Percentiles rank a stretch among this genome's conserved stretches.
phyloP scores from a whole-genome alignment of 1,284 basidiomycete genomes.

The Farysia itapuensis region DNA sequence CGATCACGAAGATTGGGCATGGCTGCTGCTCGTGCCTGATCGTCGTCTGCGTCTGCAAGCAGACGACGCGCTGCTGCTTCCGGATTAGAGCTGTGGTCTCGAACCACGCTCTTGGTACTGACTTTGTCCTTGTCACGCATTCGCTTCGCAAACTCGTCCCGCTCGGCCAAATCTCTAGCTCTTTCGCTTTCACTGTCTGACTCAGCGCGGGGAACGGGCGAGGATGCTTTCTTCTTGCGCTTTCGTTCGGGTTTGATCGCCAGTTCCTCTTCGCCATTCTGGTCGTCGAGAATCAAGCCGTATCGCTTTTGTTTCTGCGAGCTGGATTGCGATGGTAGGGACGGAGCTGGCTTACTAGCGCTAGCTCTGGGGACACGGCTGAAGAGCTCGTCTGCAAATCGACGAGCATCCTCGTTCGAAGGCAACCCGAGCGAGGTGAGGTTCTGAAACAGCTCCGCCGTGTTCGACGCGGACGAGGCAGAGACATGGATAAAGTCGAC shows the following conservation, averaged over 20 bases:
- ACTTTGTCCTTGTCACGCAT: conserved; percentile 81
- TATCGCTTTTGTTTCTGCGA: conserved; percentile 33
- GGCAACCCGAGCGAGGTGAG: conserved; percentile 79
- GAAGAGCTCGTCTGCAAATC: conserved; percentile 78
- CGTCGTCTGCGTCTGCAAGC: conserved; percentile 64
- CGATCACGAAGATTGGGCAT: conserved; percentile 52
- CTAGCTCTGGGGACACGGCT: conserved; percentile 68
- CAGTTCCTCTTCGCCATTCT: conserved; percentile 36
- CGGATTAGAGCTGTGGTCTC: conserved; percentile 78
- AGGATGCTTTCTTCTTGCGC: conserved; percentile 64
- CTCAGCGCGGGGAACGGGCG: conserved; percentile 61
- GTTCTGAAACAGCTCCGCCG: conserved; percentile 74
- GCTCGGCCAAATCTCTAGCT: conserved; percentile 76
- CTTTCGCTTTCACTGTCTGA: conserved; percentile 75
- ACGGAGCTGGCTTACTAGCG: conserved; percentile 64
- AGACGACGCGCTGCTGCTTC: conserved; percentile 79
- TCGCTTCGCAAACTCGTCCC: conserved; percentile 89
- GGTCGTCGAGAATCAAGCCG: conserved; percentile 42
- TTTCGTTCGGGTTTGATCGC: conserved; percentile 59
- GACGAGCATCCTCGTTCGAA: conserved; percentile 74
- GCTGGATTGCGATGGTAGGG: conserved; percentile 1
- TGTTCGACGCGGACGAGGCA: conserved; percentile 77
- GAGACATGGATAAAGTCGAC: conserved; percentile 50
- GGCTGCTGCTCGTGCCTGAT: conserved; percentile 36
- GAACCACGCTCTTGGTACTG: conserved; percentile 84